phyloP scores from a whole-genome alignment of 306 rosid genomes.

The Heteromeles arbutifolia region DNA sequence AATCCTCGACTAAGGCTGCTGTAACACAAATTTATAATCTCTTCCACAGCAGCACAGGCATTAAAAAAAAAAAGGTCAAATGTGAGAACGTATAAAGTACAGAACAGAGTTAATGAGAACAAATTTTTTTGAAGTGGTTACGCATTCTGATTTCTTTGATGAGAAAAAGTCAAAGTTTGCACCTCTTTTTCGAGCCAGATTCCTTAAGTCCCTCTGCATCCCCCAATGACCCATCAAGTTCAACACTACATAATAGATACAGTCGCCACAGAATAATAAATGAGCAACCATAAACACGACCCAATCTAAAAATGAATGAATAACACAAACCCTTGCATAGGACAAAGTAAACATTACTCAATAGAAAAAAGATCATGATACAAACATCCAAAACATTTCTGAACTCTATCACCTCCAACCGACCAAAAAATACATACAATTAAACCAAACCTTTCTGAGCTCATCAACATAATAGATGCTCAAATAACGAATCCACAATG shows the following conservation, averaged over 20 bases:
- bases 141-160: not conserved
- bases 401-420: not conserved
- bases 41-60: not conserved
- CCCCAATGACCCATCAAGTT: constrained; percentile 65
- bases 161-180: not conserved
- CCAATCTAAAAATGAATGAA: not conserved
- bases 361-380: not conserved
- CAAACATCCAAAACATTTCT: not conserved
- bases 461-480: not conserved
- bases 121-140: not conserved
- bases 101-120: not conserved
- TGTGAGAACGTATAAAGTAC: not conserved
- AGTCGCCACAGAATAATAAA: constrained; percentile 5
- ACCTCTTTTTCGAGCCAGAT: constrained; percentile 84
- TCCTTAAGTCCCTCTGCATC: constrained; percentile 62
- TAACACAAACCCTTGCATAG: not conserved
- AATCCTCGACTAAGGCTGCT: not conserved
- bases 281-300: constrained; percentile 11
- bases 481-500: not conserved
- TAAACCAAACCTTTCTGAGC: not conserved
- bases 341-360: not conserved
- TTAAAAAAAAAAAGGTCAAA: not conserved
- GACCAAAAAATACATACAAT: not conserved
- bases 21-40: not conserved
- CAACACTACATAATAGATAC: constrained; percentile 42